phyloP scores from a whole-genome alignment of 352 stramenopile genomes.

The Phytophthora tentaculata region DNA sequence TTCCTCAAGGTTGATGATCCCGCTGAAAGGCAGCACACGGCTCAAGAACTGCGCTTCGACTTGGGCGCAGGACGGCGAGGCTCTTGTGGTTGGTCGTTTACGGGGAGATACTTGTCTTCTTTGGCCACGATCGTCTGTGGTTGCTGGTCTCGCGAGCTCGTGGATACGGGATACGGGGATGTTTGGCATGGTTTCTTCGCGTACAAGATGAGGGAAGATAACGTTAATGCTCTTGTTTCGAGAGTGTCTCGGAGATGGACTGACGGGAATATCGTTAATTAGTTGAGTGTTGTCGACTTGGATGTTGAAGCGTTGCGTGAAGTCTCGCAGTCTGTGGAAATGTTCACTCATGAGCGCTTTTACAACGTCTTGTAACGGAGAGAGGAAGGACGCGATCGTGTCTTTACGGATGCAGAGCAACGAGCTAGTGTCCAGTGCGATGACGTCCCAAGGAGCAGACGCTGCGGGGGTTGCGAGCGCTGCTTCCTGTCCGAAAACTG shows the following conservation, averaged over 20 bases:
- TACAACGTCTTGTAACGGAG: slow-evolving; percentile 53
- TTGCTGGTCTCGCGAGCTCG: slow-evolving; percentile 33
- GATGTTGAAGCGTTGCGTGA: slow-evolving; percentile 54
- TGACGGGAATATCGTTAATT: too few species aligned
- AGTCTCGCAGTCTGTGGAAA: slow-evolving; percentile 46
- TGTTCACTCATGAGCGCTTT: slow-evolving; percentile 58
- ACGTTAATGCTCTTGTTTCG: slow-evolving; percentile 39
- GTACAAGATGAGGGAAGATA: slow-evolving; percentile 55
- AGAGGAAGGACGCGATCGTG: slow-evolving; percentile 68
- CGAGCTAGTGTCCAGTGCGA: slow-evolving; percentile 63
- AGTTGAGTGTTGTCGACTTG: too few species aligned
- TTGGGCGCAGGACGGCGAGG: slow-evolving; percentile 40
- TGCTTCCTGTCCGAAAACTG: slow-evolving; percentile 75
- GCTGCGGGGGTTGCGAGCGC: slow-evolving; percentile 48
- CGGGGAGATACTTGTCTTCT: slow-evolving; percentile 5
- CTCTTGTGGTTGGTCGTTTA: slow-evolving; percentile 14
- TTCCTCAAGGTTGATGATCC: slow-evolving; percentile 50
- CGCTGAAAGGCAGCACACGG: slow-evolving; percentile 42
- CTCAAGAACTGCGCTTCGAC: slow-evolving; percentile 61
- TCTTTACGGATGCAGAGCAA: slow-evolving; percentile 63
- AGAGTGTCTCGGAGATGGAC: not conserved
- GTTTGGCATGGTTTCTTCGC: slow-evolving; percentile 20
- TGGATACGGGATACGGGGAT: slow-evolving; percentile 18
- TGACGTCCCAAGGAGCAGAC: slow-evolving; percentile 60
- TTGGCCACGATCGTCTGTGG: slow-evolving; percentile 12